Conservation (phyloP, 2,329 filamentous ascomycete species). For the Cladosporium oxysporum region DNA sequence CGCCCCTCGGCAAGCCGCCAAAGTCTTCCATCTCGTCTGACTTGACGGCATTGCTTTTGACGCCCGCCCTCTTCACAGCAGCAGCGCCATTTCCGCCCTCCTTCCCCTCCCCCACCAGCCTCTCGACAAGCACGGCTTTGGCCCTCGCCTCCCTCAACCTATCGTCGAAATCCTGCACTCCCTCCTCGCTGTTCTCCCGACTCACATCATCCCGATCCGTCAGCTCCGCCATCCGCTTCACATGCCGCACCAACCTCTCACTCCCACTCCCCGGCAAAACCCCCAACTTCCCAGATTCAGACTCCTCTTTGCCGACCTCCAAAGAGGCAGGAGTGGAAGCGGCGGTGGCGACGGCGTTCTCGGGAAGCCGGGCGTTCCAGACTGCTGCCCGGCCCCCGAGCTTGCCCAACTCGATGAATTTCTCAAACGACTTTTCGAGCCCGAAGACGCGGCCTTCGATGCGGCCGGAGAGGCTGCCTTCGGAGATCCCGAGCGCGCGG, state of each 20-base stretch:
- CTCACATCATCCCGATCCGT: constrained; percentile 76
- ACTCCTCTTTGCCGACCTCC: constrained; percentile 7
- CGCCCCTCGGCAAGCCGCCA: constrained; percentile 26
- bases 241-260: constrained; percentile 72
- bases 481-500: constrained; percentile 70
- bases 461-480: constrained; percentile 75
- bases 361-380: constrained; percentile 74
- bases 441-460: constrained; percentile 90
- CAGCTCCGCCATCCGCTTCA: constrained; percentile 72
- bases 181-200: constrained; percentile 82
- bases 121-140: constrained; percentile 83
- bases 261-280: constrained; percentile 43
- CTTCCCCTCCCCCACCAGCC: constrained; percentile 59
- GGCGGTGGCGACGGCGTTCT: not conserved
- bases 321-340: not conserved
- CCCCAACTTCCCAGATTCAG: not conserved
- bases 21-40: constrained; percentile 43
- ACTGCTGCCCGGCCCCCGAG: constrained; percentile 76
- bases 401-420: constrained; percentile 78
- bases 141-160: constrained; percentile 78
- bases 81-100: constrained; percentile 21
- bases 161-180: constrained; percentile 89
- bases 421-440: constrained; percentile 89
- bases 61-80: constrained; percentile 29
- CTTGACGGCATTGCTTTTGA: constrained; percentile 26